Evolutionary conservation across 2,329 filamentous ascomycete species (phyloP), one percentile per base, ranked within the genome.

Genomic region (Rhynchosporium secalis): DNA sequence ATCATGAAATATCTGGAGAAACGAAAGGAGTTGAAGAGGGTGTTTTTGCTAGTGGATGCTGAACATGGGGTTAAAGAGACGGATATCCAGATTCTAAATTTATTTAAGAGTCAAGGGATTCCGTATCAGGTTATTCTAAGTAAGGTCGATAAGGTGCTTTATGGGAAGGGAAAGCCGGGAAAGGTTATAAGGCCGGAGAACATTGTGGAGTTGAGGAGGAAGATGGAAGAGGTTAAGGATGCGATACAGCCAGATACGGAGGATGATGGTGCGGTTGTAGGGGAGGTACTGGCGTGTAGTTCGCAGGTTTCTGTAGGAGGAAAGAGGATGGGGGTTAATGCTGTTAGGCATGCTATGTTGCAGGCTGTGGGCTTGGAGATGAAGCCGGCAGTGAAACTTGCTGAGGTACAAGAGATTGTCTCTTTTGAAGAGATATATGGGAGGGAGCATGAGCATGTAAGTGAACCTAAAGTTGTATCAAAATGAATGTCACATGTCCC

Each of bases 71-170:
- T 89, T 49, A 90, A 89, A 72, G 71, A 75, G n/a, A 80, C 76
- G 2, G 88, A 91, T 70, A 67, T 78, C 36, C 76, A 82, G 45
- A 76, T 90, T 26, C 75, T 91, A 7, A 75, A 78, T 4, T 73
- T 85, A 28, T 78, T 91, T 54, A 77, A 82, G 15, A 67, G 80
- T 51, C 77, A 80, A n/a, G 81, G 80, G 1, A 81, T 90, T 15
- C 78, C 83, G 0, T 85, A 86, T 71, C 87, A 90, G 72, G 76
- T 91, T 15, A 77, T 91, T 15, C 71, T 90, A n/a, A 83, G 81
- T 6, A 91, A 91, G 72, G 79, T 83, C 6, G 88, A 91, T 71
- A 81, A 82, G 63, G 64, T 86, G 15, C 71, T 71, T 57, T 55
- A 73, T 60, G 68, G 70, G 43, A 75, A 70, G 40, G 68, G 69